These are phyloP conservation scores for Aspergillus flavus DNA, from an alignment of 2,329 filamentous ascomycete genomes.

Conservation along the genomic window DNA sequence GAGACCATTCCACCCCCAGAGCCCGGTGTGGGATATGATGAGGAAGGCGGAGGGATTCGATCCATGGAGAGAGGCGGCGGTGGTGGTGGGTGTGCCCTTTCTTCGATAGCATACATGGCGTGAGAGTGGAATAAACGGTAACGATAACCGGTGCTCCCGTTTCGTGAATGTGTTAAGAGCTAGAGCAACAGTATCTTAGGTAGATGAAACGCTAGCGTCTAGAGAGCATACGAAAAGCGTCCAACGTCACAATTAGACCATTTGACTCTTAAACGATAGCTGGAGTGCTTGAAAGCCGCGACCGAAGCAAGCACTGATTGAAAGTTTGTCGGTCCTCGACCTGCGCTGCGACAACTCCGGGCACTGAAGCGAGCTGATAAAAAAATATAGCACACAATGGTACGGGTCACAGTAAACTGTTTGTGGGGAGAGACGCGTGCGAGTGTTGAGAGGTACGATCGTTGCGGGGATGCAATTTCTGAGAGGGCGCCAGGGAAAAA, in stretches of 20 bases:
- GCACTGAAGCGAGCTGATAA: background rate
- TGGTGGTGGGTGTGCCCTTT: conserved; percentile 39
- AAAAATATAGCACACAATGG: background rate
- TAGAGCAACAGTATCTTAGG: no score
- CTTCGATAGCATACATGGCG: conserved; percentile 42
- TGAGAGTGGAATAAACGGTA: conserved; percentile 17
- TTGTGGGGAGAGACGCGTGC: background rate
- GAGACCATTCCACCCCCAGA: conserved; percentile 34
- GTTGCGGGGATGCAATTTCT: conserved; percentile 15
- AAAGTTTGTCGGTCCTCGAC: conserved; percentile 8
- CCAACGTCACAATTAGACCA: conserved; percentile 32
- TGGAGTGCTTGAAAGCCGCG: conserved; percentile 10
- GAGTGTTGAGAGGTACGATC: background rate
- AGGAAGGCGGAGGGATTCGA: conserved; percentile 39
- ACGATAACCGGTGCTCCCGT: background rate
- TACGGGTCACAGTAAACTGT: background rate
- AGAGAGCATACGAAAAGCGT: conserved; percentile 1
- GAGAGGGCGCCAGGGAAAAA: conserved; percentile 9
- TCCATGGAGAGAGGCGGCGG: conserved; percentile 45
- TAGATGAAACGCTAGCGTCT: background rate
- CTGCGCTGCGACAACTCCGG: background rate
- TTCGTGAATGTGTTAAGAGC: no score
- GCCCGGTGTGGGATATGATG: conserved; percentile 39
- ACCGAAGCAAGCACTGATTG: conserved; percentile 10
- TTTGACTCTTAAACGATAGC: conserved; percentile 26